Percentiles rank a stretch among this genome's conserved stretches.
Conservation (phyloP, 306 rosid genomes). For the Geum urbanum region DNA sequence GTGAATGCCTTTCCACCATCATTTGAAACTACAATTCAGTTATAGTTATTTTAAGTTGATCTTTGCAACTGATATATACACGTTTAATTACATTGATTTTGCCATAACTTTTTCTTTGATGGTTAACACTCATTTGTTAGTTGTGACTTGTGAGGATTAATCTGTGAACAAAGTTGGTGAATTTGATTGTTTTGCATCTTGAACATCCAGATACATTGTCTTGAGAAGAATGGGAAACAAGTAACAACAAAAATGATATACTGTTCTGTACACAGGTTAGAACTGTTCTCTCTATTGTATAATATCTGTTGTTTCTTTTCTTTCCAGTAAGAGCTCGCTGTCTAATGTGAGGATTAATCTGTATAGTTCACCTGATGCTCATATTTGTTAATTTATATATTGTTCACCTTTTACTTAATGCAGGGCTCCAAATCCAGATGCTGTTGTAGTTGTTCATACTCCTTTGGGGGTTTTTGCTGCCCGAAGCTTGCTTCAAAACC, state of each 20-base stretch:
- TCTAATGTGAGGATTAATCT: conserved; percentile 4
- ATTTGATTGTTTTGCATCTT: conserved; percentile 27
- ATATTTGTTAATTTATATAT: conserved; percentile 11
- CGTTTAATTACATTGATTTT: neutral
- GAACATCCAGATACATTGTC: conserved; percentile 65
- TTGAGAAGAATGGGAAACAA: conserved; percentile 72
- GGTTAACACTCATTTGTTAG: neutral
- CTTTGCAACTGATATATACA: neutral
- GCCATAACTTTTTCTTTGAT: neutral
- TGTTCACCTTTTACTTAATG: conserved; percentile 21
- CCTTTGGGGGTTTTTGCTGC: conserved; percentile 70
- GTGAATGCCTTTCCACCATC: conserved; percentile 17
- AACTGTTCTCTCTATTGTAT: conserved; percentile 15
- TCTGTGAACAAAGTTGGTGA: conserved; percentile 25
- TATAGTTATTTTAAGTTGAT: neutral
- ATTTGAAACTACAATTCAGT: neutral
- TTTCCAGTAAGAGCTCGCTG: neutral
- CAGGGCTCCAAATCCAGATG: conserved; percentile 77
- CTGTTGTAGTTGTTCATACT: conserved; percentile 67
- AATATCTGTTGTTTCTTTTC: neutral
- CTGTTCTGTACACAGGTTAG: conserved; percentile 87
- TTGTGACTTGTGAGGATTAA: conserved; percentile 1
- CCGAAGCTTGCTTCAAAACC: conserved; percentile 57
- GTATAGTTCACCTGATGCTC: neutral
- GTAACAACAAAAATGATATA: conserved; percentile 63